Conservation (phyloP, 163 green algal genomes). For the Chlamydomonas reinhardtii region DNA sequence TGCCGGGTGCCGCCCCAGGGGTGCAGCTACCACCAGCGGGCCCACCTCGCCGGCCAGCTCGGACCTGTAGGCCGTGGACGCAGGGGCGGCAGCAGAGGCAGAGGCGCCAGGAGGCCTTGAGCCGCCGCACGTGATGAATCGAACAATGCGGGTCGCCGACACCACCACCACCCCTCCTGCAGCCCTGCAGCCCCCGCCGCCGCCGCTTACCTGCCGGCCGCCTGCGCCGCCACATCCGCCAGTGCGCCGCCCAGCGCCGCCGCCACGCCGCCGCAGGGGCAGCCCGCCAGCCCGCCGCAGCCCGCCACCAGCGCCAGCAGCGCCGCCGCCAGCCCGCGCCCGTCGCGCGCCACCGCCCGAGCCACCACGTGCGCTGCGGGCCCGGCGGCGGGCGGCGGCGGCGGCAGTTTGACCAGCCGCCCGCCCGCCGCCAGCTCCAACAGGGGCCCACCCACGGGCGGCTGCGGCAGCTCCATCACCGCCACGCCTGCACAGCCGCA, state of each 20-base stretch:
- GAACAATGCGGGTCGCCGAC: no score
- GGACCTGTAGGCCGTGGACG: no score
- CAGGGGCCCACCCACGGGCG: neutral
- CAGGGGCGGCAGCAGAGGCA: no score
- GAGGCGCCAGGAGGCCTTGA: no score
- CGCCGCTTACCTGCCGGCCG: neutral
- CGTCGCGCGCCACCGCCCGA: slow-evolving; percentile 2
- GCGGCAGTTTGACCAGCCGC: slow-evolving; percentile 40
- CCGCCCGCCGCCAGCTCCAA: slow-evolving; percentile 39
- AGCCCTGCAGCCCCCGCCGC: neutral
- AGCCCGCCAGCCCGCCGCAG: slow-evolving; percentile 27
- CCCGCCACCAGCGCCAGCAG: slow-evolving; percentile 40
- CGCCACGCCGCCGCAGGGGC: neutral
- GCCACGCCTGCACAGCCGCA: neutral
- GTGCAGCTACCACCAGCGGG: no score
- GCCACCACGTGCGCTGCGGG: neutral
- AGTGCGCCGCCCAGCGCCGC: slow-evolving; percentile 12
- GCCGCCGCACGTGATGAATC: no score
- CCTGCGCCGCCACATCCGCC: neutral
- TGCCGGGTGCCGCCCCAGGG: no score
- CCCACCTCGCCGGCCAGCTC: no score
- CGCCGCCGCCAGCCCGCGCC: slow-evolving; percentile 2
- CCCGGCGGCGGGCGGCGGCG: neutral
- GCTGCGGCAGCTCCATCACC: slow-evolving; percentile 29
- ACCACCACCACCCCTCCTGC: no score